Percentiles rank a stretch among this genome's conserved stretches.
phyloP scores from a whole-genome alignment of 2,329 filamentous ascomycete genomes.

The Pseudogymnoascus sp. region DNA sequence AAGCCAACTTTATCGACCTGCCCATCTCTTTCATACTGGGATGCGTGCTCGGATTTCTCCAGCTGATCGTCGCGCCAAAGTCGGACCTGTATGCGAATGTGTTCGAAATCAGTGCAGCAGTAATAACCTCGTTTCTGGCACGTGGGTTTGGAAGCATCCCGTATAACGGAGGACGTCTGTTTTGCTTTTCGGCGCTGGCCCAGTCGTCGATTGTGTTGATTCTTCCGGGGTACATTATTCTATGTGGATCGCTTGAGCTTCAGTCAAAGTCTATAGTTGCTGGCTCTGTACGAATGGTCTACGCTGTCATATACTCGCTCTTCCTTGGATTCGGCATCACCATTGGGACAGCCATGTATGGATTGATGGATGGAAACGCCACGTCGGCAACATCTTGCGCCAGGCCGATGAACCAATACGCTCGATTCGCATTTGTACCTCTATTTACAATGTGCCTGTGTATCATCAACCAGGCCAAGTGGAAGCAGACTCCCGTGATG shows the following conservation, averaged over 20 bases:
- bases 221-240: slow-evolving; percentile 55
- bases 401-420: slow-evolving; percentile 40
- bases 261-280: slow-evolving; percentile 47
- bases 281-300: slow-evolving; percentile 50
- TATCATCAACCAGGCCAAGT: slow-evolving; percentile 73
- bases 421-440: slow-evolving; percentile 64
- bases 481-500: slow-evolving; percentile 73
- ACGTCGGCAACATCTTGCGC: slow-evolving; percentile 38
- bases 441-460: slow-evolving; percentile 65
- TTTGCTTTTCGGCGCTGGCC: slow-evolving; percentile 58
- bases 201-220: slow-evolving; percentile 59
- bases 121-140: slow-evolving; percentile 54
- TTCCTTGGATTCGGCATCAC: slow-evolving; percentile 51
- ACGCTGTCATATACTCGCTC: slow-evolving; percentile 49
- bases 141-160: slow-evolving; percentile 54
- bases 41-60: slow-evolving; percentile 59
- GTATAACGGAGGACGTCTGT: slow-evolving; percentile 31
- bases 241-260: slow-evolving; percentile 47
- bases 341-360: slow-evolving; percentile 47
- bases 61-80: slow-evolving; percentile 59
- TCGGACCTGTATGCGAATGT: slow-evolving; percentile 62
- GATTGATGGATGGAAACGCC: slow-evolving; percentile 40
- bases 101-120: slow-evolving; percentile 53
- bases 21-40: slow-evolving; percentile 65
- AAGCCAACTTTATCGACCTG: slow-evolving; percentile 61